Conservation (phyloP, 2,329 filamentous ascomycete genomes). For the Fusarium humuli region DNA sequence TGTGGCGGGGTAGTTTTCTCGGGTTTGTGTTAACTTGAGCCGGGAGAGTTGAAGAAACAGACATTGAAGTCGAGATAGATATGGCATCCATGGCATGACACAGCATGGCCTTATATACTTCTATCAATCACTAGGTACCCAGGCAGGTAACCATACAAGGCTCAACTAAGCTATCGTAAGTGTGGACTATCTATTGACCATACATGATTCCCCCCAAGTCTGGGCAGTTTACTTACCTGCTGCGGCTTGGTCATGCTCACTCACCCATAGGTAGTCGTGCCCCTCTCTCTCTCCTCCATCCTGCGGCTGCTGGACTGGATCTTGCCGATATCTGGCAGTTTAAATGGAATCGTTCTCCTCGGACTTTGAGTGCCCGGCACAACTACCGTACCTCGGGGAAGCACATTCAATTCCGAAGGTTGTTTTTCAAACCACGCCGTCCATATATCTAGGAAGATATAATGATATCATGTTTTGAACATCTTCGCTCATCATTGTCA, state of each 20-base stretch:
- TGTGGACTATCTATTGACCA: background rate
- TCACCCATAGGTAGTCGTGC: background rate
- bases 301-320: background rate
- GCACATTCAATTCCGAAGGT: background rate
- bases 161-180: background rate
- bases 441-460: background rate
- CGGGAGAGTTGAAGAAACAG: background rate
- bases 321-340: background rate
- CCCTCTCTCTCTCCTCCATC: background rate
- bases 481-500: background rate
- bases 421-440: background rate
- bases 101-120: background rate
- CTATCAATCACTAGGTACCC: background rate
- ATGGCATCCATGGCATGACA: background rate
- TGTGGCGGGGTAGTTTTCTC: background rate
- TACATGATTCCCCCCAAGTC: background rate
- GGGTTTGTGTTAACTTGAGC: background rate
- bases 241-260: background rate
- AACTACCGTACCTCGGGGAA: slow-evolving; percentile 17
- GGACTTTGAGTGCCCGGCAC: slow-evolving; percentile 1
- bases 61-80: background rate
- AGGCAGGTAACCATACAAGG: background rate
- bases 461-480: background rate
- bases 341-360: background rate
- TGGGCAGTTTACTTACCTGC: slow-evolving; percentile 6